Conservation (phyloP, 106 monocot species). For the Allium fistulosum region DNA sequence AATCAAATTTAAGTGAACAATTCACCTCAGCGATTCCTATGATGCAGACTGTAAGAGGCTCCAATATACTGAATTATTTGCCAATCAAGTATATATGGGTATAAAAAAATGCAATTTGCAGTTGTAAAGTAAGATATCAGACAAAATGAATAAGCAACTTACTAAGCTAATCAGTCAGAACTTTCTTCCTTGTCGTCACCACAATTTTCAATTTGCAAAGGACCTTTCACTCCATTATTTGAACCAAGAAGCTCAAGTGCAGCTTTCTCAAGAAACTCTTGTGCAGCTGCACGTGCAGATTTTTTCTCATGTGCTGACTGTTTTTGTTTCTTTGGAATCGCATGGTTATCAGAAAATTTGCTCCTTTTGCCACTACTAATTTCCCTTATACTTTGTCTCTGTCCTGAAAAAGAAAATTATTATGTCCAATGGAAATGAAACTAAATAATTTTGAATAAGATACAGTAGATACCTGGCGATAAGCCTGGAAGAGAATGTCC, state of each 20-base stretch:
- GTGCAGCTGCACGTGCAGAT: constrained; percentile 55
- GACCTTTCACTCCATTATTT: constrained; percentile 56
- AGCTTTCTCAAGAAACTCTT: constrained; percentile 92
- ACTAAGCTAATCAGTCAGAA: constrained; percentile 8
- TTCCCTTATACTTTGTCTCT: constrained; percentile 52
- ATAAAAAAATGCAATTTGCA: not conserved
- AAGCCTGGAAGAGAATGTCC: constrained; percentile 77
- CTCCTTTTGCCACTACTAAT: constrained; percentile 42
- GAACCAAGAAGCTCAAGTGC: constrained; percentile 56
- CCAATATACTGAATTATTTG: no score
- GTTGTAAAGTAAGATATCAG: not conserved
- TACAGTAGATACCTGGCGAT: constrained; percentile 40
- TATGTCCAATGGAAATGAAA: not conserved
- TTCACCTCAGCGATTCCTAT: no score
- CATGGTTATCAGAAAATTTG: constrained; percentile 13
- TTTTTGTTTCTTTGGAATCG: constrained; percentile 57
- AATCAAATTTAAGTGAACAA: no score
- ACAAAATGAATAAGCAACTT: constrained; percentile 7
- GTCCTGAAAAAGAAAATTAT: constrained; percentile 34
- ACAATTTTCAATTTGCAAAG: constrained; percentile 27
- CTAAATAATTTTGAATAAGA: not conserved
- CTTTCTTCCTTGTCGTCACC: constrained; percentile 30
- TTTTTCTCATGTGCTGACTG: constrained; percentile 22
- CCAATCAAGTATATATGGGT: not conserved
- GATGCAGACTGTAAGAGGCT: no score